These are phyloP conservation scores for Auricularia cornea DNA, from an alignment of 768 basidiomycete genomes.

Conservation along the genomic window DNA sequence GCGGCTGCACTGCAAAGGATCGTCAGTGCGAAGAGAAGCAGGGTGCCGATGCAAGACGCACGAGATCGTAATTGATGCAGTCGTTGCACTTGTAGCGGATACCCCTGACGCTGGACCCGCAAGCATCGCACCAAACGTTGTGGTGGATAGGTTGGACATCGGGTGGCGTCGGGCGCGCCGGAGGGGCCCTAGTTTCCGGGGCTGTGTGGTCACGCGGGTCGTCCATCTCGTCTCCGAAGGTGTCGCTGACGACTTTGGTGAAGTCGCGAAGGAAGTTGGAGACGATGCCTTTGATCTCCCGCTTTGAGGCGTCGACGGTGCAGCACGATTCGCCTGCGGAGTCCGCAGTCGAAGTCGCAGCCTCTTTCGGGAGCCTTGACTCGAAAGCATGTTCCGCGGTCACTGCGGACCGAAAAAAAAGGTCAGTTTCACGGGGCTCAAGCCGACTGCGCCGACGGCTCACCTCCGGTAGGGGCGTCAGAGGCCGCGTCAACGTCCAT, in stretches of 20 bases:
- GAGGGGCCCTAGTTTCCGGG: conserved; percentile 7
- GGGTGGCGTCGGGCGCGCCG: conserved; percentile 4
- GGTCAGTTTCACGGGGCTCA: background rate
- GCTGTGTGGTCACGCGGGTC: conserved; percentile 18
- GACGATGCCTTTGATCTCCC: conserved; percentile 40
- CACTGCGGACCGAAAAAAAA: background rate
- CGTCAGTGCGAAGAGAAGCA: background rate
- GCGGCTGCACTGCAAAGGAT: conserved; percentile 6
- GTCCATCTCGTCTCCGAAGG: conserved; percentile 27
- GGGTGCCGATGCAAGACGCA: background rate
- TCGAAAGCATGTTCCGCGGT: no score
- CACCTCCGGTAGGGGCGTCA: no score
- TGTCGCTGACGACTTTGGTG: conserved; percentile 34
- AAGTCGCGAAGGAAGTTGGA: conserved; percentile 46
- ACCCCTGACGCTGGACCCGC: conserved; percentile 17
- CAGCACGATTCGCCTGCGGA: conserved; percentile 28
- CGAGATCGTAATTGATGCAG: conserved; percentile 18
- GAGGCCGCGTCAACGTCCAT: no score
- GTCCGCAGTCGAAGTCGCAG: background rate
- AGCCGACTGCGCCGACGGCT: no score
- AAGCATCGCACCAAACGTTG: conserved; percentile 21
- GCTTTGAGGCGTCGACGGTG: conserved; percentile 36
- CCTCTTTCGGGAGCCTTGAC: no score
- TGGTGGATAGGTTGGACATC: conserved; percentile 8
- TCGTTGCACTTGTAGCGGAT: conserved; percentile 20